Percentiles rank a stretch among this genome's conserved stretches.
These are phyloP conservation scores for Przewalskia tangutica DNA, from an alignment of 257 asterid species.

Conservation along the genomic window DNA sequence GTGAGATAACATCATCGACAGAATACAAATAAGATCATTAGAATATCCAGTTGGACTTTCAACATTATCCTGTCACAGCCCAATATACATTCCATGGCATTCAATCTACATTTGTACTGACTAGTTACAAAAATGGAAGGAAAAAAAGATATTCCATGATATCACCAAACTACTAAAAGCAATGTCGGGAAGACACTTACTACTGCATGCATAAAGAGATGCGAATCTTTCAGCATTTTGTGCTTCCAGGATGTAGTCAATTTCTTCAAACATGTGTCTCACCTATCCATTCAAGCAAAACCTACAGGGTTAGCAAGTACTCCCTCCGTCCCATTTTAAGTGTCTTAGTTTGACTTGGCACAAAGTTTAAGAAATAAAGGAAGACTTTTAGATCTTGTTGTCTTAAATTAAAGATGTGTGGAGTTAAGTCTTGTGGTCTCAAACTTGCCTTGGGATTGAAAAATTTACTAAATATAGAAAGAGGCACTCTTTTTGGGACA, in stretches of 20 bases:
- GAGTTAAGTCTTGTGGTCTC: too few relatives aligned
- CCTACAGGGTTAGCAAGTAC: constrained; percentile 8
- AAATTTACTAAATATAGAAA: too few relatives aligned
- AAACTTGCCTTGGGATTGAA: too few relatives aligned
- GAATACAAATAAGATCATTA: background rate
- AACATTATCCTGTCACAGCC: background rate
- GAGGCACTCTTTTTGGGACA: too few relatives aligned
- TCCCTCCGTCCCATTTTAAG: too few relatives aligned
- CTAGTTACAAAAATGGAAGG: background rate
- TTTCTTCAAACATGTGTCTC: constrained; percentile 96
- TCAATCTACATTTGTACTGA: background rate
- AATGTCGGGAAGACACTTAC: constrained; percentile 36
- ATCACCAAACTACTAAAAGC: background rate
- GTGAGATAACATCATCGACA: too few relatives aligned
- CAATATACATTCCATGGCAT: background rate
- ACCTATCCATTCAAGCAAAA: constrained; percentile 51
- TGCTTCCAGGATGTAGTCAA: constrained; percentile 93
- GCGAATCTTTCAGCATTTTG: constrained; percentile 96
- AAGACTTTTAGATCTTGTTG: too few relatives aligned
- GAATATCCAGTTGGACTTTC: background rate
- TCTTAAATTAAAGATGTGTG: too few relatives aligned
- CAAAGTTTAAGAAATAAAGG: too few relatives aligned
- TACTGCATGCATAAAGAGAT: constrained; percentile 48
- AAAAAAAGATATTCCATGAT: background rate
- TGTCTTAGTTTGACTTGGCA: too few relatives aligned